Base-by-base conservation (phyloP, 1,284 basidiomycete genomes). In the Pseudozyma tsukubaensis region DNA sequence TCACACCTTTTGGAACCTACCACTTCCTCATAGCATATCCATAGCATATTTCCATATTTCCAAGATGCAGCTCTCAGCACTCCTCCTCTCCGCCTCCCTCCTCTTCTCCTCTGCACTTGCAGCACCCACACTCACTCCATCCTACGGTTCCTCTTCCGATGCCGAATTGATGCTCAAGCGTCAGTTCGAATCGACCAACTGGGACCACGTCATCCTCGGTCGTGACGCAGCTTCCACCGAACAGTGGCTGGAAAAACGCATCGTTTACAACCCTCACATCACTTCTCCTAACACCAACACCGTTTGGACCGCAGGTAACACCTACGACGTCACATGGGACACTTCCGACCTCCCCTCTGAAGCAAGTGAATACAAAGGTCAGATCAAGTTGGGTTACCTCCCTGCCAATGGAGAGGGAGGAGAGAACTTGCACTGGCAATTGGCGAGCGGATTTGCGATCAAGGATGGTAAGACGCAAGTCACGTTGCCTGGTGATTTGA, bases 211-310 rank as follows among this genome's bases (percentile, higher is more conserved):
- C 32, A 51, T 72, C 52, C 44, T 63, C 36, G 59, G 53, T 3
- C 59, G 64, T 11, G 60, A 59, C 16, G 19, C 36, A 3, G 39
- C 52, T 19, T 60, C 60, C 13, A 47, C 60, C 10, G n/a, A n/a
- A n/a, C n/a, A n/a, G n/a, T n/a, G n/a, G n/a, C n/a, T n/a, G n/a
- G n/a, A n/a, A n/a, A 74, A 74, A 34, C 61, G 74, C 24, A 61
- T 76, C 50, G 74, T 76, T 4, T 76, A 67, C 56, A 76, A 76
- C 55, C 73, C 73, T 8, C 61, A 47, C 40, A 69, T 76, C 60
- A 76, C 73, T 51, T 45, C 39, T 1, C 74, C 70, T 9, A 50
- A 37, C 42, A 13, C 49, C 4, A 32, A 45, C 1, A 61, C 61
- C 32, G 64, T 66, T 9, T 75, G 76, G 76, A 48, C 36, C 0